These are phyloP conservation scores for Chamaecyparis obtusa DNA, from an alignment of 75 land plant genomes.

Conservation along the genomic window DNA sequence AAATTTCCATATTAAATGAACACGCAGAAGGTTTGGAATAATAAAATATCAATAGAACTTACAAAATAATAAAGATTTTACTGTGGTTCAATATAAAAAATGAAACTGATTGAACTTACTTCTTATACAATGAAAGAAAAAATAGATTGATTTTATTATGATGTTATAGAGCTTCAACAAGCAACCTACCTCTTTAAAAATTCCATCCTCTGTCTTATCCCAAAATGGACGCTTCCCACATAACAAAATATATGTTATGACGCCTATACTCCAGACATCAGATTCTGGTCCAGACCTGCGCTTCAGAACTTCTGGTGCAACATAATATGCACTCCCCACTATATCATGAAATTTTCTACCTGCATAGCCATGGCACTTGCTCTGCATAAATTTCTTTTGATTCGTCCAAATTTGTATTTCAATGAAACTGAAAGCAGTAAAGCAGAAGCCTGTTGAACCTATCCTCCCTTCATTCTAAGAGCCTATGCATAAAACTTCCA, in stretches of 20 bases:
- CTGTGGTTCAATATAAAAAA: not conserved
- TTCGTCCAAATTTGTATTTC: not conserved
- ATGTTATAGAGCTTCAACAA: not conserved
- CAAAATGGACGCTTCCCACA: constrained; percentile 40
- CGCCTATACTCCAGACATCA: constrained; percentile 42
- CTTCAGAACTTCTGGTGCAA: constrained; percentile 35
- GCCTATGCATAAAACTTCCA: not conserved
- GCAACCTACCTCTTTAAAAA: constrained; percentile 26
- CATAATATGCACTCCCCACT: constrained; percentile 38
- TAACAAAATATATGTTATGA: constrained; percentile 33
- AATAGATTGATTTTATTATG: not conserved
- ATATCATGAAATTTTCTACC: constrained; percentile 28
- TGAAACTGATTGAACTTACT: not conserved
- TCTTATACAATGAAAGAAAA: not conserved
- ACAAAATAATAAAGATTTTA: not conserved
- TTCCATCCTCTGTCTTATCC: constrained; percentile 39
- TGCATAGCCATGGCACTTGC: constrained; percentile 1
- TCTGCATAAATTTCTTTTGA: not conserved
- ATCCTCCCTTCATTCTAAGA: not conserved
- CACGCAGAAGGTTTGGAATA: not conserved
- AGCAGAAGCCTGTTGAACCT: not conserved
- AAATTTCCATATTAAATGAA: not conserved
- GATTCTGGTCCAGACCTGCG: constrained; percentile 36
- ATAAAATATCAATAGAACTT: not conserved
- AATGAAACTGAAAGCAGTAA: constrained; percentile 5